These are phyloP conservation scores for Leucosporidium yakuticum DNA, from an alignment of 768 basidiomycete genomes.

Conservation along the genomic window DNA sequence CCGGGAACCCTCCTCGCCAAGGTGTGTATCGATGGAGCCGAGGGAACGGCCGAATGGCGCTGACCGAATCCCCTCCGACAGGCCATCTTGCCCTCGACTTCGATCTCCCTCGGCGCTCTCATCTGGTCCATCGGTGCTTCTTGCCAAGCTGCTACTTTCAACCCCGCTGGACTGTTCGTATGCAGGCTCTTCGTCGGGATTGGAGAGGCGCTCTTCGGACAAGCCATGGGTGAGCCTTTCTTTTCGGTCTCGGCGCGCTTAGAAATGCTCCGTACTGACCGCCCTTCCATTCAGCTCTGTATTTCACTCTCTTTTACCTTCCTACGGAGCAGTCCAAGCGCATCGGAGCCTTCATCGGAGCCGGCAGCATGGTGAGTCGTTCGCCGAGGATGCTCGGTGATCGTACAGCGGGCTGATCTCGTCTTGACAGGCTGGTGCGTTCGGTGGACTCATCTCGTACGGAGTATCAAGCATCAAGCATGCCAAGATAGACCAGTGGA, in stretches of 20 bases:
- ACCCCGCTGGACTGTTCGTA: constrained; percentile 43
- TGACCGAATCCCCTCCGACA: not conserved
- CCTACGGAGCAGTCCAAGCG: constrained; percentile 46
- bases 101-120: constrained; percentile 44
- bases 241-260: no score
- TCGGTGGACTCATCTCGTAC: not conserved
- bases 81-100: constrained; percentile 40
- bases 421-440: not conserved
- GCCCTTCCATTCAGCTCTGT: constrained; percentile 31
- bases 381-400: no score
- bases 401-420: constrained; percentile 12
- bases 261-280: not conserved
- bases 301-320: constrained; percentile 43
- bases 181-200: constrained; percentile 45
- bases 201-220: constrained; percentile 33
- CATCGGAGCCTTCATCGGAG: constrained; percentile 46
- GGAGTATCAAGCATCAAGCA: not conserved
- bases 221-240: constrained; percentile 23
- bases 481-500: not conserved
- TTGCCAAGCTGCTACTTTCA: constrained; percentile 41
- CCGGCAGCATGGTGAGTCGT: constrained; percentile 39
- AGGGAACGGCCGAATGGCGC: not conserved
- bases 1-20: constrained; percentile 47
- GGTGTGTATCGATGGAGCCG: not conserved
- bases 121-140: constrained; percentile 46